Evolutionary conservation across 2,329 filamentous ascomycete genomes (phyloP), one percentile per base, ranked within the genome.

Genomic region (Fusarium clavum): DNA sequence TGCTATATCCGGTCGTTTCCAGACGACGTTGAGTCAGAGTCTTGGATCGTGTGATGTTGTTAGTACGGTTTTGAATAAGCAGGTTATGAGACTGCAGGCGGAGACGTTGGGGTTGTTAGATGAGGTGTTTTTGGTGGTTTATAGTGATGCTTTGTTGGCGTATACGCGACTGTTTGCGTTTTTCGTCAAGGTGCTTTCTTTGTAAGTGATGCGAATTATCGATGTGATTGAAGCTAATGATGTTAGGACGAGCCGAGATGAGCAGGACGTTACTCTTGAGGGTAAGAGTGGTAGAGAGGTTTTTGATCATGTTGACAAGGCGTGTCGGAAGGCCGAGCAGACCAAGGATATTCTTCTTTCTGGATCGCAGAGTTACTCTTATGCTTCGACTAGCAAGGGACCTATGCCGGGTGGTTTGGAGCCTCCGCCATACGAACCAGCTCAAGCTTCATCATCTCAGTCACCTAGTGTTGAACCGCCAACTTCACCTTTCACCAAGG

Each of bases 31-130:
- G 25, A 73, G 71, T 53, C 68, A 73, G 14, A 73, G 69, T 12
- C 64, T 81, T 2, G 64, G 62, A 24, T 72, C 67, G 8, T 81
- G 79, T 48, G 77, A 79, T 61, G 69, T 61, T 6, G 67, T 73
- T 6, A 67, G 71, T 22, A 78, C 76, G 2, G 70, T 71, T 18
- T 49, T 81, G 40, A 76, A 77, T 43, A 81, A 81, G 65, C 79
- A 81, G 72, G 54, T 79, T 1, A 75, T 78, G 74, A 73, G 78
- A 6, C 59, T 81, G 52, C 74, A 76, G 32, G 57, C 71, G 0
- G 69, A 74, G 22, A 77, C 70, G 22, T 59, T 76, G 25, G 48
- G 51, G 2, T 52, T 62, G 14, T 16, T 79, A 24, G 74, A 79
- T 56, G 60, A 64, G 25, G 70, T 70, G 11, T 76, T 77, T 63